Percentiles rank a stretch among this genome's conserved stretches.
Conservation (phyloP, 2,329 filamentous ascomycete genomes). For the Ciborinia camelliae region DNA sequence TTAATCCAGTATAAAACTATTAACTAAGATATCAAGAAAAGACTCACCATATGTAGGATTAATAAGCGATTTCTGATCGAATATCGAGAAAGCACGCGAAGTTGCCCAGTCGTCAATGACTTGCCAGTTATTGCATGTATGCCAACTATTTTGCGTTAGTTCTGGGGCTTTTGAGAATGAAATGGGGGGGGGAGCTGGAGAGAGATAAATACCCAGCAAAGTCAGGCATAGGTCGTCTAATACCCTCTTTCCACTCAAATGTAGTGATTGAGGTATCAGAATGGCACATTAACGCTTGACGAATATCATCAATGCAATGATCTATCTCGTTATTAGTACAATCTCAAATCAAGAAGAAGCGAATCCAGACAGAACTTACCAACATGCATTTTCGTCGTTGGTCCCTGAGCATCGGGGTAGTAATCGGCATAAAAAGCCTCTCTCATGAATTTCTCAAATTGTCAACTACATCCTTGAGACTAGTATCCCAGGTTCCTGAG, state of each 20-base stretch:
- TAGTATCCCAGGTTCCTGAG: not conserved
- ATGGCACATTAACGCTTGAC: constrained; percentile 13
- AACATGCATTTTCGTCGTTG: constrained; percentile 11
- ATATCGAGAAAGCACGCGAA: constrained; percentile 9
- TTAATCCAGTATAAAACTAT: not conserved
- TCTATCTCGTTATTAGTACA: not conserved
- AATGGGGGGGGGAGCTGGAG: no score
- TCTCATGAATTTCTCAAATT: constrained; percentile 12
- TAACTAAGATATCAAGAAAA: not conserved
- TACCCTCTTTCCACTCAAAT: constrained; percentile 1
- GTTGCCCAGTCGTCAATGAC: constrained; percentile 7
- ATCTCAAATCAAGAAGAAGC: not conserved
- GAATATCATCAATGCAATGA: constrained; percentile 15
- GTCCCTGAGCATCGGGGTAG: constrained; percentile 10
- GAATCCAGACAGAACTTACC: not conserved
- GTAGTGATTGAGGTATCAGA: constrained; percentile 11
- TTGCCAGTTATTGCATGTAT: constrained; percentile 15
- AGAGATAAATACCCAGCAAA: not conserved
- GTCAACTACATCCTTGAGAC: not conserved
- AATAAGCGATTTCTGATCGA: constrained; percentile 12
- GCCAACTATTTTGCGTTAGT: not conserved
- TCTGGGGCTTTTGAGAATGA: no score
- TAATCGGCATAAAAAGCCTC: constrained; percentile 11
- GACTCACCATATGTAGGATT: constrained; percentile 12
- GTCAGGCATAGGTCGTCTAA: constrained; percentile 3